These are phyloP conservation scores for Paecilomyces sp. DNA, from an alignment of 2,329 filamentous ascomycete species.

Conservation along the genomic window DNA sequence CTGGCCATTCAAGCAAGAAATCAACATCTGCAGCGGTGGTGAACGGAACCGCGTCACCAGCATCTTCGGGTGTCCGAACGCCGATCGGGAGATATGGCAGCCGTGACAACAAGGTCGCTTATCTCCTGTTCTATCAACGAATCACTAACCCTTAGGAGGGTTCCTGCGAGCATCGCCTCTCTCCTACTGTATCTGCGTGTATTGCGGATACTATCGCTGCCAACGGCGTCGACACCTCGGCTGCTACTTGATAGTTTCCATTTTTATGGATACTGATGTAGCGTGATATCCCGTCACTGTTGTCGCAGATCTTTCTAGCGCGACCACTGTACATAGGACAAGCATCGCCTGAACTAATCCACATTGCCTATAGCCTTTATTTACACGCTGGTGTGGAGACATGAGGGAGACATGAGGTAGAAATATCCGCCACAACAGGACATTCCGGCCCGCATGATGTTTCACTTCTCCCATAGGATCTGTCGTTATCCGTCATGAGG, in stretches of 20 bases:
- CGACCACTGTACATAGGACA: neutral
- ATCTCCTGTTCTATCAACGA: conserved; percentile 89
- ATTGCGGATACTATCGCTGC: conserved; percentile 9
- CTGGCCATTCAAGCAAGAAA: conserved; percentile 54
- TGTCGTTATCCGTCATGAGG: neutral
- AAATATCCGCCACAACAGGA: neutral
- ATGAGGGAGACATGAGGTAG: neutral
- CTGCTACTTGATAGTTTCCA: conserved; percentile 39
- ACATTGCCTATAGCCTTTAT: neutral
- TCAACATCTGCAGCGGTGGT: conserved; percentile 52
- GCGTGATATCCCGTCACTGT: neutral
- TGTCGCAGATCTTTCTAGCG: neutral
- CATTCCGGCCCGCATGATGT: neutral
- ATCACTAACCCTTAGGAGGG: conserved; percentile 31
- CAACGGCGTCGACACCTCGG: conserved; percentile 51
- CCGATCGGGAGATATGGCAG: conserved; percentile 52
- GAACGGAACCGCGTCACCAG: conserved; percentile 57
- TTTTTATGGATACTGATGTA: conserved; percentile 1
- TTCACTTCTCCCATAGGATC: neutral
- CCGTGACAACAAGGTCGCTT: conserved; percentile 95
- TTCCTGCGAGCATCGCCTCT: neutral
- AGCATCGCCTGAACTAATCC: neutral
- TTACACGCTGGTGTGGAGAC: neutral
- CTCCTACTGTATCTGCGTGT: neutral
- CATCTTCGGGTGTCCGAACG: conserved; percentile 50